Evolutionary conservation across 2,329 filamentous ascomycete genomes (phyloP), one percentile per base, ranked within the genome.

Genomic region (Fusarium sp.): DNA sequence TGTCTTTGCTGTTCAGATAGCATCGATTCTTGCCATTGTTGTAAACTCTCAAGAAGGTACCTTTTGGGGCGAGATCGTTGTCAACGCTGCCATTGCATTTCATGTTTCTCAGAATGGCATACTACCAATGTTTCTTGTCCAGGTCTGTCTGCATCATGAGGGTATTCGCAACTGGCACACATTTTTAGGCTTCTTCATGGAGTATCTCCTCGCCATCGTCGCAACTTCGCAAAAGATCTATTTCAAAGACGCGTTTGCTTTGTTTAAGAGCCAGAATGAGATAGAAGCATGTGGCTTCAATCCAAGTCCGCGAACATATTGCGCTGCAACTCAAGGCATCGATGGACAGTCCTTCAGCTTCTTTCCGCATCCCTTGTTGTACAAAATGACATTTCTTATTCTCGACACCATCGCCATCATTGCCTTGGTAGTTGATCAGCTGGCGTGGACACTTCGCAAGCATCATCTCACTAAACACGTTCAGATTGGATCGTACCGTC

Each of bases 161-260:
- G 81, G 81, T 19, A 82, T 83, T 41, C 79, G 80, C 35, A 82
- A 82, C 60, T 82, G 81, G 81, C 81, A 83, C 44, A 83, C 81
- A 4, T 83, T 83, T 55, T 58, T 83, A 12, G 81, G 81, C n/a
- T 83, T 83, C 74, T 77, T 79, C 23, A 78, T 80, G 59, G 81
- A 83, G 58, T 83, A 83, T 52, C 51, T 83, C 9, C 77, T 83
- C 5, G 81, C 81, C 41, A 78, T 82, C 55, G 74, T 82, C n/a
- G 80, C 81, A 16, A 78, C 81, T 7, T 80, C 78, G 18, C 81
- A 83, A 58, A 80, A 79, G 62, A 77, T 83, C 29, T 76, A 77
- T 55, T 82, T 82, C 58, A 69, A 73, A 11, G 78, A 80, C 21
- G 80, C 79, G 4, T 81, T 82, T 58, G 75, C 76, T 23, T 58